Conservation (phyloP, 495 filamentous ascomycete genomes). For the Alectoria sarmentosa region DNA sequence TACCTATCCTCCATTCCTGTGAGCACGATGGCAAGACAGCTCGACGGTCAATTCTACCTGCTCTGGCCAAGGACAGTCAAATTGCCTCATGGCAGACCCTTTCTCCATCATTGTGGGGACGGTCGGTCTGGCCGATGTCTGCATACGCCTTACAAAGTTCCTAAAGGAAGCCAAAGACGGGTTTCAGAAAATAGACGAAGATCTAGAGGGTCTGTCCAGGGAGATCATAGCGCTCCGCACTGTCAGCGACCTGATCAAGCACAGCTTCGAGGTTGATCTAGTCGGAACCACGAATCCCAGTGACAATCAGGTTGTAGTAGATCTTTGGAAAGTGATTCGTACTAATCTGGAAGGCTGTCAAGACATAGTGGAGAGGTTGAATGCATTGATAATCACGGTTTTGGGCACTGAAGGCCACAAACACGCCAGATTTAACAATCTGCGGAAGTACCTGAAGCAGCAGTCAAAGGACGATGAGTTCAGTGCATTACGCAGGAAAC, state of each 20-base stretch:
- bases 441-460: conserved; percentile 12
- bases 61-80: background rate
- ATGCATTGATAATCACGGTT: conserved; percentile 3
- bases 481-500: conserved; percentile 8
- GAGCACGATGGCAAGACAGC: background rate
- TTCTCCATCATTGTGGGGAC: conserved; percentile 26
- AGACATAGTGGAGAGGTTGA: conserved; percentile 11
- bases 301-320: background rate
- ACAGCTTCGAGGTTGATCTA: conserved; percentile 7
- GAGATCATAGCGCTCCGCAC: conserved; percentile 13
- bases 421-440: background rate
- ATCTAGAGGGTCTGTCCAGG: conserved; percentile 16
- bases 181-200: conserved; percentile 14
- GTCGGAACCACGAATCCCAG: background rate
- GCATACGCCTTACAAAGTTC: conserved; percentile 18
- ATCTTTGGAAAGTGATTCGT: conserved; percentile 7
- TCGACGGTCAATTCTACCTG: background rate
- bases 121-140: conserved; percentile 22
- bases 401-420: background rate
- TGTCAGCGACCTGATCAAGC: conserved; percentile 13
- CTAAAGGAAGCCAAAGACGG: conserved; percentile 18
- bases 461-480: conserved; percentile 14
- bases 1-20: background rate
- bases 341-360: conserved; percentile 14
- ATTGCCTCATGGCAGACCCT: conserved; percentile 20